These are phyloP conservation scores for Suillus discolor DNA, from an alignment of 768 basidiomycete species.

Conservation along the genomic window DNA sequence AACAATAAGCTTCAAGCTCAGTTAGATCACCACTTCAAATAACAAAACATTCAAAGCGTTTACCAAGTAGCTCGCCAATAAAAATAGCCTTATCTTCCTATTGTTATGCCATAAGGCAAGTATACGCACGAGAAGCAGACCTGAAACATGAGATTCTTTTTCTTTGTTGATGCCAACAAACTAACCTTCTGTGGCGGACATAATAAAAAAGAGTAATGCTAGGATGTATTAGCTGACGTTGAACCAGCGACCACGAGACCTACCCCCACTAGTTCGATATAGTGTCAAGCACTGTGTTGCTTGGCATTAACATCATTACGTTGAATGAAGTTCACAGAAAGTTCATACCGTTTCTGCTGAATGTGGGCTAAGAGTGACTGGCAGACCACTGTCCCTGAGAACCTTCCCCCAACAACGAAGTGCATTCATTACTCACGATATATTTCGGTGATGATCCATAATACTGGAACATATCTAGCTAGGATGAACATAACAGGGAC, in stretches of 20 bases:
- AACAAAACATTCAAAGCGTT: not conserved
- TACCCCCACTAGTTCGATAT: slow-evolving; percentile 13
- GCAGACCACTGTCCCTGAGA: not conserved
- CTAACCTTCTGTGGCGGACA: slow-evolving; percentile 14
- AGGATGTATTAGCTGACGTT: not conserved
- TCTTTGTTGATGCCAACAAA: not conserved
- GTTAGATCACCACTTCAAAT: not conserved
- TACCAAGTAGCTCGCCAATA: slow-evolving; percentile 11
- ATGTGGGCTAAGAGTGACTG: not conserved
- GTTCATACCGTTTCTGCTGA: not conserved
- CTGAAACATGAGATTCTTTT: not conserved
- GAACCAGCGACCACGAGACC: not conserved
- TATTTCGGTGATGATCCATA: slow-evolving; percentile 8
- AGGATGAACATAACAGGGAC: slow-evolving; percentile 11
- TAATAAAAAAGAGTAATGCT: slow-evolving; percentile 11
- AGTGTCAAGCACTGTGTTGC: slow-evolving; percentile 11
- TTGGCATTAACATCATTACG: not conserved
- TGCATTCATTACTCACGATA: slow-evolving; percentile 13
- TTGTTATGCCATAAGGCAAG: slow-evolving; percentile 12
- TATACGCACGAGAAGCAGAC: slow-evolving; percentile 16
- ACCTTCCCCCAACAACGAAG: not conserved
- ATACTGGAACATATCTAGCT: slow-evolving; percentile 14
- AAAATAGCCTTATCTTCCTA: not conserved
- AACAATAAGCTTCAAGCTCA: slow-evolving; percentile 3
- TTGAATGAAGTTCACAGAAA: not conserved